A percentile compares a stretch with the other conserved stretches of the same genome.
Evolutionary conservation across 331 rosid genomes (phyloP).

Genomic region (Rhamnella rubrinervis): DNA sequence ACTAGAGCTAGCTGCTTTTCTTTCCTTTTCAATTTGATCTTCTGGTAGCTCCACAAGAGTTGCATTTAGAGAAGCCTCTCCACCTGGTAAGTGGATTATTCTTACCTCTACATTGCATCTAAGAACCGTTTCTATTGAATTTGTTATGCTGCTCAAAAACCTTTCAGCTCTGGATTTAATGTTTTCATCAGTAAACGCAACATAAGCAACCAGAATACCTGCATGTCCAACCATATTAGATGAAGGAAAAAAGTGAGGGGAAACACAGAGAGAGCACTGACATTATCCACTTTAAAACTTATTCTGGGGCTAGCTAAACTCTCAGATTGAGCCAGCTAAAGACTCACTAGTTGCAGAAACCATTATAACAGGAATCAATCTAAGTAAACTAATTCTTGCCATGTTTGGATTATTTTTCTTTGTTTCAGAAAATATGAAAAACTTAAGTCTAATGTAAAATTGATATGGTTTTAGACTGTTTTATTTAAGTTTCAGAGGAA

Average conservation of each 20-base stretch:
- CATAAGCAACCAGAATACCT: constrained; percentile 86
- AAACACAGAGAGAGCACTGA: neutral
- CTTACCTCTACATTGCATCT: constrained; percentile 88
- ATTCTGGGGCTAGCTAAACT: constrained; percentile 3
- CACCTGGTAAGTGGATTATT: constrained; percentile 73
- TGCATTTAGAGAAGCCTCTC: constrained; percentile 56
- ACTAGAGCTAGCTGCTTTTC: constrained; percentile 35
- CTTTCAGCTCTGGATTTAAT: constrained; percentile 89
- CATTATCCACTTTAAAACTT: neutral
- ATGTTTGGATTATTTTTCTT: neutral
- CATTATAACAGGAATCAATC: no score
- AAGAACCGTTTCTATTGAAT: constrained; percentile 90
- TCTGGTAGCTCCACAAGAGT: constrained; percentile 37
- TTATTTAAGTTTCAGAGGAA: constrained; percentile 16
- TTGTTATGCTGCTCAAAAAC: constrained; percentile 90
- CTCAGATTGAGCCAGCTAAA: constrained; percentile 2
- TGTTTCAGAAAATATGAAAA: neutral
- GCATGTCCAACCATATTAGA: constrained; percentile 28
- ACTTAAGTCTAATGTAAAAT: neutral
- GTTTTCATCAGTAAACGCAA: constrained; percentile 76
- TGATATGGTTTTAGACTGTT: neutral
- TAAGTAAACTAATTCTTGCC: no score
- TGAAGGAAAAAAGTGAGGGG: constrained; percentile 1
- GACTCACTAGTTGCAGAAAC: neutral
- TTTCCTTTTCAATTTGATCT: constrained; percentile 48